Percentiles rank a stretch among this genome's conserved stretches.
These are phyloP conservation scores for Heliocybe sulcata DNA, from an alignment of 1,284 basidiomycete genomes.

Conservation along the genomic window DNA sequence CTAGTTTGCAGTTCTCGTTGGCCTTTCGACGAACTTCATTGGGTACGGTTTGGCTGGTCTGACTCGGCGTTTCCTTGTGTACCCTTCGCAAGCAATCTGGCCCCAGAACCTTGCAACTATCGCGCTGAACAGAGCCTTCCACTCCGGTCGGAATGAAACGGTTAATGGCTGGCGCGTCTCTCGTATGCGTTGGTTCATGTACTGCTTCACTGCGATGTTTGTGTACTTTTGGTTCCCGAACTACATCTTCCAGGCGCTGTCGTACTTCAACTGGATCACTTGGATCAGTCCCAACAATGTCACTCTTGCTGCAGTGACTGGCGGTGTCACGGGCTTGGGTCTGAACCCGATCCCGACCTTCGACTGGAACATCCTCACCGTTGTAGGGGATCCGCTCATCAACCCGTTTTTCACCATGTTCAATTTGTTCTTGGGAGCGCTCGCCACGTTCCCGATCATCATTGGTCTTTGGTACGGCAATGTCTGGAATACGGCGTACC, in stretches of 20 bases:
- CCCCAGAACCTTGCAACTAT: constrained; percentile 39
- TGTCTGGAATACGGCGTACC: constrained; percentile 11
- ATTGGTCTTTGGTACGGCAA: constrained; percentile 21
- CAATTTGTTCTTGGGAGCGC: constrained; percentile 62
- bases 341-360: constrained; percentile 28
- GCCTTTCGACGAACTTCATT: constrained; percentile 37
- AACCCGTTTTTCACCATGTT: constrained; percentile 32
- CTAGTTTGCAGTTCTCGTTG: constrained; percentile 10
- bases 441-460: constrained; percentile 39
- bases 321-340: constrained; percentile 9
- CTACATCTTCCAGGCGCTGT: constrained; percentile 31
- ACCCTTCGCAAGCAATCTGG: constrained; percentile 53
- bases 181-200: constrained; percentile 31
- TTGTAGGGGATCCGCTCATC: constrained; percentile 16
- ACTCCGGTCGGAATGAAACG: constrained; percentile 14
- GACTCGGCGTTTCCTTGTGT: constrained; percentile 48
- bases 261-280: constrained; percentile 49
- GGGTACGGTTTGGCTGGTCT: constrained; percentile 45
- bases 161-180: constrained; percentile 30
- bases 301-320: constrained; percentile 30
- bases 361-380: constrained; percentile 29
- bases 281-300: constrained; percentile 53
- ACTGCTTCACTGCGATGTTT: constrained; percentile 23
- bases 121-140: constrained; percentile 5
- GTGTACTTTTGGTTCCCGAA: constrained; percentile 28